phyloP scores from a whole-genome alignment of 2,329 filamentous ascomycete species.

The Chrysoporthe austroafricana region DNA sequence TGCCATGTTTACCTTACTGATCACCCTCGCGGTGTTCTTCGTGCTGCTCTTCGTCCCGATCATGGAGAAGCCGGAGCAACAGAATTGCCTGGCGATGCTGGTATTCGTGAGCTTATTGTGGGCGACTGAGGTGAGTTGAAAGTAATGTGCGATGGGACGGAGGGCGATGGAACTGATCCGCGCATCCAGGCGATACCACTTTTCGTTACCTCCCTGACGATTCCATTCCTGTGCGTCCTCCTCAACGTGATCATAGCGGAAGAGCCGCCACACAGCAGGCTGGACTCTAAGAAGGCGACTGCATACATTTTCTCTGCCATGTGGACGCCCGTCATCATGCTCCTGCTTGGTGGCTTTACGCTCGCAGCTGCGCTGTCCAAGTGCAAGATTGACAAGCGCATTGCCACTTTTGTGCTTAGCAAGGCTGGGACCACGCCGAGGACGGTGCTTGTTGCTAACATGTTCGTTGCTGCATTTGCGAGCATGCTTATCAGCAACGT shows the following conservation, averaged over 20 bases:
- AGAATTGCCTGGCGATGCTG: conserved; percentile 93
- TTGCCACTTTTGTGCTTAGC: conserved; percentile 93
- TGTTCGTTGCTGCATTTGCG: conserved; percentile 97
- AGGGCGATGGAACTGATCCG: conserved; percentile 1
- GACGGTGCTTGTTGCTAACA: conserved; percentile 92
- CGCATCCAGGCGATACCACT: conserved; percentile 78
- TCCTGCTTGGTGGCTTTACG: conserved; percentile 93
- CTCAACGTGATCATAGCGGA: conserved; percentile 83
- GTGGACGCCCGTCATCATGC: conserved; percentile 99
- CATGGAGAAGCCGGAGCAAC: conserved; percentile 85
- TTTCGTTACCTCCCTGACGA: conserved; percentile 92
- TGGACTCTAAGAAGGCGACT: conserved; percentile 81
- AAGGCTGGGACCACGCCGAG: conserved; percentile 91
- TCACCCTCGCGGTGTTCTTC: conserved; percentile 73
- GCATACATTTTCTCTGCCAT: conserved; percentile 89
- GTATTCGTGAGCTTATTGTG: conserved; percentile 92
- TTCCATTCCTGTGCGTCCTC: conserved; percentile 90
- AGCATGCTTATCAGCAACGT: conserved; percentile 99
- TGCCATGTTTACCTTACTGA: conserved; percentile 76
- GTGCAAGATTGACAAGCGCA: conserved; percentile 95
- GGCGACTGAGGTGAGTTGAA: conserved; percentile 79
- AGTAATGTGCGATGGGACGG: neutral
- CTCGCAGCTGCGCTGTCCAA: conserved; percentile 94
- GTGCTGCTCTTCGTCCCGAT: conserved; percentile 77
- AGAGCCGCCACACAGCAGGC: conserved; percentile 65